phyloP scores from a whole-genome alignment of 768 basidiomycete genomes.

The Russula ochroleuca region DNA sequence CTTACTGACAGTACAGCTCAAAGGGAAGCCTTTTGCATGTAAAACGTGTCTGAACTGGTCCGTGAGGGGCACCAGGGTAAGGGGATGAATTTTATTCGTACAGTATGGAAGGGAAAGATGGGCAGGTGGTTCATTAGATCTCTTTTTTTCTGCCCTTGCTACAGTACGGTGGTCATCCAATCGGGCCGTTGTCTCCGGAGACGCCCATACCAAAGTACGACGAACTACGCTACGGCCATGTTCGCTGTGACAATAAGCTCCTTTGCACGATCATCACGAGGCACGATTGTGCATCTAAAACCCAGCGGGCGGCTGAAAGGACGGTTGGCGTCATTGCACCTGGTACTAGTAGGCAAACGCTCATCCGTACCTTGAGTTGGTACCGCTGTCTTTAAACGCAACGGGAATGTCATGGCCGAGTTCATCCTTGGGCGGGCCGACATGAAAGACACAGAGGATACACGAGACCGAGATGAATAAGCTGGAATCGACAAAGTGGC shows the following conservation, averaged over 20 bases:
- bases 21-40: too few relatives aligned
- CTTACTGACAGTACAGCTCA: too few relatives aligned
- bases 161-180: too few relatives aligned
- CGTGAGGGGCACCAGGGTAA: too few relatives aligned
- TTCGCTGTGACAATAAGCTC: constrained; percentile 11
- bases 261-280: constrained; percentile 3
- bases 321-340: neutral
- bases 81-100: too few relatives aligned
- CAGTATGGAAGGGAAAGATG: too few relatives aligned
- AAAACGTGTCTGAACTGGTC: too few relatives aligned
- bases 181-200: too few relatives aligned
- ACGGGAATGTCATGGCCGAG: constrained; percentile 5
- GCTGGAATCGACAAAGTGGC: constrained; percentile 26
- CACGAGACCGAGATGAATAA: constrained; percentile 19
- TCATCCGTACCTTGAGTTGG: constrained; percentile 1
- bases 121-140: too few relatives aligned
- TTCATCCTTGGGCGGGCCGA: constrained; percentile 4
- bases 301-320: neutral
- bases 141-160: too few relatives aligned
- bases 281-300: constrained; percentile 3
- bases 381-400: neutral
- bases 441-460: constrained; percentile 7
- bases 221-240: constrained; percentile 4
- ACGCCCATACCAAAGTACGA: too few relatives aligned
- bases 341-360: neutral